Evolutionary conservation across 345 rosid species (phyloP), one percentile per base, ranked within the genome.

Genomic region (Arabis alpina): DNA sequence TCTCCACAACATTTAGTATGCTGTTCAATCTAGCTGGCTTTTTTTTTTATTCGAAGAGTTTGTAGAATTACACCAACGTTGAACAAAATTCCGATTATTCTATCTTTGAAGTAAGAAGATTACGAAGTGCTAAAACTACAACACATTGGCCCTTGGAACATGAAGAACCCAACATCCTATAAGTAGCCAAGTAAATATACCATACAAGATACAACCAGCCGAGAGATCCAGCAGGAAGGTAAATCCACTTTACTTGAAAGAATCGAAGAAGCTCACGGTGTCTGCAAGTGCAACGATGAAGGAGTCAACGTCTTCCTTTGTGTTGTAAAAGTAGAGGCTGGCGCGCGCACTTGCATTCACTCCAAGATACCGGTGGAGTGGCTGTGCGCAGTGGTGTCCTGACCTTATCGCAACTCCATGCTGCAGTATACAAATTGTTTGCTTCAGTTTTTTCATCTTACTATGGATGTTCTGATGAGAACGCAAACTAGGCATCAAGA

Each of bases 361-460:
- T 49, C 98, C 97, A 66, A 93, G 80, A 68, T 81, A 69, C 57
- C 94, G 81, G 74, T 93, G 98, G 43, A 93, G 96, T 47, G 97
- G 97, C 75, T 91, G 98, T 1, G 98, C 91, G 13, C 98, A 93
- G 73, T 93, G 98, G 78, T 91, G 98, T 68, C 98, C 98, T 11
- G 97, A 87, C 83, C 98, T 85, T 76, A 91, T 84, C 4, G 98
- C 98, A 71, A 91, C 96, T 24, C 98, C 98, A 65, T 93, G 96
- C 98, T 93, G 98, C 56, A 61, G 75, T 57, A 68, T 64, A 40
- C 68, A 76, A 61, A 76, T 56, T 34, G 8, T 27, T 40, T 43
- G 8, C 39, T 2, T 60, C 55, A 39, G 69, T 64, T 68, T 37
- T 19, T 66, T 66, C 15, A 58, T 51, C 55, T 2, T 42, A 42